phyloP scores from a whole-genome alignment of 2,329 filamentous ascomycete species.

The Beauveria rudraprayagi region DNA sequence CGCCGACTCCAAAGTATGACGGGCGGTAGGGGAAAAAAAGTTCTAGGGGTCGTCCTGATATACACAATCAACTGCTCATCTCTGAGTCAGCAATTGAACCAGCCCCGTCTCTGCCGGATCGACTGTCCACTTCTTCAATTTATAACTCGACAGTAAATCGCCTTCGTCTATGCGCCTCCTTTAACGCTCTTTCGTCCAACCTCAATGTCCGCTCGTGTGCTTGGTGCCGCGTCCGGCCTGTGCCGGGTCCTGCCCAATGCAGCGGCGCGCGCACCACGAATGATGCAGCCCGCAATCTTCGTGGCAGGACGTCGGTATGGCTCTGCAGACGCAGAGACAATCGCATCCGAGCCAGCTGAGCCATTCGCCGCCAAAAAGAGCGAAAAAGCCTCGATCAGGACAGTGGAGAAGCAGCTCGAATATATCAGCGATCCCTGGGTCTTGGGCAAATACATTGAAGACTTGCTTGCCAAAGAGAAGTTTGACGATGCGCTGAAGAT shows the following conservation, averaged over 20 bases:
- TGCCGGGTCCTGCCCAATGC: not conserved
- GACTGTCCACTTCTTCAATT: not conserved
- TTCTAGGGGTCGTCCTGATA: not conserved
- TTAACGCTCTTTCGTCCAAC: not conserved
- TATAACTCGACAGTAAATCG: not conserved
- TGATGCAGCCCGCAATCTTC: not conserved
- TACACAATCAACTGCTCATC: not conserved
- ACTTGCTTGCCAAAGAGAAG: constrained; percentile 49
- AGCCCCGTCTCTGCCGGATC: not conserved
- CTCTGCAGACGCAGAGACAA: constrained; percentile 3
- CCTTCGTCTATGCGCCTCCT: not conserved
- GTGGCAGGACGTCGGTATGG: constrained; percentile 14
- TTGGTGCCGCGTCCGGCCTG: not conserved
- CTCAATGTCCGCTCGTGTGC: constrained; percentile 5
- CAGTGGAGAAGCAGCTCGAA: constrained; percentile 47
- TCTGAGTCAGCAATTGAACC: too few species aligned
- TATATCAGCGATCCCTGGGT: constrained; percentile 63
- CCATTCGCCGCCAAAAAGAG: constrained; percentile 16
- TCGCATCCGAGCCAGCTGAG: constrained; percentile 11
- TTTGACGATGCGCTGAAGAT: constrained; percentile 61
- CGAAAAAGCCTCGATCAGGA: constrained; percentile 25
- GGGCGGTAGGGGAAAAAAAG: not conserved
- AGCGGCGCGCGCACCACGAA: not conserved
- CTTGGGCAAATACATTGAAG: constrained; percentile 59
- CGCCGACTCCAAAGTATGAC: not conserved